Conservation (phyloP, 208 protist genomes). For the Leishmania gerbilli region DNA sequence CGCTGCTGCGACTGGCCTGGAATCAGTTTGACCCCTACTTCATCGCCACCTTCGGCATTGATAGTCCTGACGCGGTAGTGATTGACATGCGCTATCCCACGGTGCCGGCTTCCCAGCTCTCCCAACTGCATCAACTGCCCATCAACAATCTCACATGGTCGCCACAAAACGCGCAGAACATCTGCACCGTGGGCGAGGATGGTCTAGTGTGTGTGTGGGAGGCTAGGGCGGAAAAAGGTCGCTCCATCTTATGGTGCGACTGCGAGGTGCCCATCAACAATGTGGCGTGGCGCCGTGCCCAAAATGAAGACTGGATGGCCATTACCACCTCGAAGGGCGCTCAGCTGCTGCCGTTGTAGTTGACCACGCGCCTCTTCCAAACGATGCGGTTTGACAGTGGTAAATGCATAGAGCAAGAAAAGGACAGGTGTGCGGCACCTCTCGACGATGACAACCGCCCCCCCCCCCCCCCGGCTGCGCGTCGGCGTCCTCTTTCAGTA, state of each 20-base stretch:
- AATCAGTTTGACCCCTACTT: conserved; percentile 98
- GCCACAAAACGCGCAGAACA: conserved; percentile 92
- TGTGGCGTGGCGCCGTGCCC: conserved; percentile 71
- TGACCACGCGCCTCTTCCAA: neutral
- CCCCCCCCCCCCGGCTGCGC: neutral
- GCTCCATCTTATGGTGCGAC: conserved; percentile 60
- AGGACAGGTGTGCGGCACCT: neutral
- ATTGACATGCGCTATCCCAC: conserved; percentile 95
- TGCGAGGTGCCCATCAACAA: conserved; percentile 83
- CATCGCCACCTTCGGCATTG: conserved; percentile 96
- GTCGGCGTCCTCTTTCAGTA: neutral
- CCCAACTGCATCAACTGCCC: conserved; percentile 79
- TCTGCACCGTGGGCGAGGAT: conserved; percentile 97
- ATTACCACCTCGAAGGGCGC: conserved; percentile 79
- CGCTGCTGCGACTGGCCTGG: conserved; percentile 97
- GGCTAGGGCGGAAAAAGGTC: conserved; percentile 59
- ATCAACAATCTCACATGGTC: conserved; percentile 98
- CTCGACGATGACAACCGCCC: neutral
- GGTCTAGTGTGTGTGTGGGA: conserved; percentile 98
- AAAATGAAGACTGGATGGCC: conserved; percentile 85
- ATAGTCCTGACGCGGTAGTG: conserved; percentile 93
- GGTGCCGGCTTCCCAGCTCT: conserved; percentile 83
- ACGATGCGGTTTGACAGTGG: neutral
- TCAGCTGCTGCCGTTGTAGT: conserved; percentile 67
- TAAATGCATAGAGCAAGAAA: neutral